Base-by-base conservation (phyloP, 192 early-diverging fungal species). In the Coemansia erecta region DNA sequence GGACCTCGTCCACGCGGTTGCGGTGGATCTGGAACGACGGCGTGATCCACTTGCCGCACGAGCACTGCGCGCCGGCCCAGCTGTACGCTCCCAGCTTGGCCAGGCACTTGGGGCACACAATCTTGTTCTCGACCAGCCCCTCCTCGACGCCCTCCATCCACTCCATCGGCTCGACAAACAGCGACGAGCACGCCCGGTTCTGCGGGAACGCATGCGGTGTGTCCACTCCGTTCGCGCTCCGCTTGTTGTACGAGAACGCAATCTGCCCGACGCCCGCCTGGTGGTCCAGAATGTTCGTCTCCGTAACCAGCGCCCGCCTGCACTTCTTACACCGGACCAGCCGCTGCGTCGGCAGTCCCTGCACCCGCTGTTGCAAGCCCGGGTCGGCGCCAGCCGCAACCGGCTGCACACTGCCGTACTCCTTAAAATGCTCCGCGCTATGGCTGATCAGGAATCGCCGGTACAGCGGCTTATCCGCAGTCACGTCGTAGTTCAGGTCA, bases 81-180 rank as follows among this genome's bases (percentile, higher is more conserved):
- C 83, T 90, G 63, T 85, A 93, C 1, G 87, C 74, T 0, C 92
- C 92, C 42, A 93, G 70, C 64, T 93, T 93, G 22, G 87, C 77
- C 26, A 82, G 68, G 56, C 92, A 93, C 66, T 89, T 90, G 12
- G 90, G 90, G 53, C 92, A 93, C 23, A 80, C 64, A 22, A 93
- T 85, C 53, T 85, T 83, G 54, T 86, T 89, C 28, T 89, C 83
- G 3, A 90, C 31, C 22, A 73, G 59, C 11, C 84, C 85, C 42
- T 86, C 77, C 10, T 70, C 52, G 15, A 84, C 51, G 21, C 78
- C 83, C n/a, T 82, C 68, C 66, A 93, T 90, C 92, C 92, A 93
- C 58, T 89, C 86, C 79, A 90, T 85, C 13, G 89, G 87, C 64
- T 93, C 92, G 43, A 93, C 81, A 81, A 92, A 93, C 63, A 87